Evolutionary conservation across 2,329 filamentous ascomycete genomes (phyloP), one percentile per base, ranked within the genome.

Genomic region (Aaosphaeria pasadenensis): DNA sequence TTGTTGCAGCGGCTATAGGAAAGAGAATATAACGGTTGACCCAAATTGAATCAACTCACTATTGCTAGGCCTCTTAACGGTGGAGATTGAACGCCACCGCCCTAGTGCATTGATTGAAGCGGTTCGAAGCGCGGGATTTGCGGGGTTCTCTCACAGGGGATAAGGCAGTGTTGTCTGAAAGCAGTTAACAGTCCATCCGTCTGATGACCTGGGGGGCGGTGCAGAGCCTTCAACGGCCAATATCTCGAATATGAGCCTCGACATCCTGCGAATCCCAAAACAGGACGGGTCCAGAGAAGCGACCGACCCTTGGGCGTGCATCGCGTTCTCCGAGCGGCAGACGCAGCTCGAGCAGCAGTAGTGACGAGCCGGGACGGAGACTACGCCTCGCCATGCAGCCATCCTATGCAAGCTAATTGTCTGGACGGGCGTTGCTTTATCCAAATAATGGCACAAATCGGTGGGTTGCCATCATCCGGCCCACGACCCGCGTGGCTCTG

Each of bases 1-100:
- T n/a, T 36, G 33, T n/a, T 36, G 33, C n/a, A 9, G 33, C 33
- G 33, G 33, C 33, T 36, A 36, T 36, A 36, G 7, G 48, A 35
- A 35, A 39, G 46, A 29, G 11, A 36, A 50, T 54, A 55, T 51
- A 47, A 44, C 40, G 49, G 46, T 43, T 30, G 47, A 43, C 36
- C 13, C n/a, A 36, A 42, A 17, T 46, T 11, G 29, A 31, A n/a
- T 9, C 9, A 36, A 36, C 7, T 9, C 33, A 36, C 9, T 24
- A 24, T 24, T 24, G 17, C 17, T 24, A 24, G 17, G 17, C 17
- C 17, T 24, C 17, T 7, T 24, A 24, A n/a, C 39, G 9, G 24
- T 43, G 41, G 41, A 43, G 28, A 43, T 43, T 43, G 30, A 29
- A 43, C 41, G 41, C 41, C 41, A 43, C 41, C 6, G 17, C 9